A percentile compares a stretch with the other conserved stretches of the same genome.
phyloP scores from a whole-genome alignment of 331 rosid species.

The Stylosanthes scabra region DNA sequence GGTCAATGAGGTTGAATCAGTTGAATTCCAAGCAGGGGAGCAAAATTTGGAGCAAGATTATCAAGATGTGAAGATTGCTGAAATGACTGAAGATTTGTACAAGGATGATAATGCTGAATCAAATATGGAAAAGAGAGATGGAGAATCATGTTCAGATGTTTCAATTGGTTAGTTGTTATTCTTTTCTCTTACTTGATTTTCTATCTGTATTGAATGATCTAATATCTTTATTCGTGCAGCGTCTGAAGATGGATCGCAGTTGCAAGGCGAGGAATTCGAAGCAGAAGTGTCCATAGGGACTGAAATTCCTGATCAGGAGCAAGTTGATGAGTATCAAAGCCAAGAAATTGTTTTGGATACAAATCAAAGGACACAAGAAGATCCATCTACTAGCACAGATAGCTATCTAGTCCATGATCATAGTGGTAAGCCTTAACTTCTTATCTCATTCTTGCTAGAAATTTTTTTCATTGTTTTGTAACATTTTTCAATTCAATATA shows the following conservation, averaged over 20 bases:
- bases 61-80: slow-evolving; percentile 35
- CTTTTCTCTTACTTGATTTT: slow-evolving; percentile 24
- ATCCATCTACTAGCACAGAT: slow-evolving; percentile 57
- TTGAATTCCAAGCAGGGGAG: slow-evolving; percentile 42
- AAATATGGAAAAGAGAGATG: slow-evolving; percentile 44
- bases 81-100: slow-evolving; percentile 46
- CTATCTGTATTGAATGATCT: slow-evolving; percentile 12
- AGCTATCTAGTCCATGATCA: slow-evolving; percentile 45
- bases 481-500: not conserved
- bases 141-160: slow-evolving; percentile 48
- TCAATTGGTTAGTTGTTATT: slow-evolving; percentile 52
- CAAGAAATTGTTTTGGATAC: slow-evolving; percentile 45
- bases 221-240: slow-evolving; percentile 43
- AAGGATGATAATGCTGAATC: slow-evolving; percentile 43
- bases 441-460: slow-evolving; percentile 14
- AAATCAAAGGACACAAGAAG: slow-evolving; percentile 47
- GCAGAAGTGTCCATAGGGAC: slow-evolving; percentile 78
- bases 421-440: slow-evolving; percentile 49
- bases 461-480: not conserved
- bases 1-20: slow-evolving; percentile 34
- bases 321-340: slow-evolving; percentile 58
- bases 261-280: slow-evolving; percentile 57
- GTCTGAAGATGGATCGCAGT: slow-evolving; percentile 53
- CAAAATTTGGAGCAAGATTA: slow-evolving; percentile 36
- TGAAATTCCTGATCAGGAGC: slow-evolving; percentile 83